phyloP scores from a whole-genome alignment of 371 early-diverging fungal species.

The Mortierella sp. region DNA sequence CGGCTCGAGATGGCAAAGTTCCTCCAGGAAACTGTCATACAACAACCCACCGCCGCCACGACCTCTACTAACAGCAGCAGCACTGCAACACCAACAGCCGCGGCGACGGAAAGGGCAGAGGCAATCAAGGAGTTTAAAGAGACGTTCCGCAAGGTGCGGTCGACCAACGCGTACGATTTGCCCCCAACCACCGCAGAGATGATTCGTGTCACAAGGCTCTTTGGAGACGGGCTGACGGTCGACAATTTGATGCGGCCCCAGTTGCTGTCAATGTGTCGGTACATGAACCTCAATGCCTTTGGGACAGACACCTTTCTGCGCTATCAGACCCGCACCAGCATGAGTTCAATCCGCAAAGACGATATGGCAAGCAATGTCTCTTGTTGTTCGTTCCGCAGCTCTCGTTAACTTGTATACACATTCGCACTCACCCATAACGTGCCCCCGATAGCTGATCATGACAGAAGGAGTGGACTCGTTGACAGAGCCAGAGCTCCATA shows the following conservation, averaged over 20 bases:
- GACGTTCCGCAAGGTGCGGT: slow-evolving; percentile 87
- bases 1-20: slow-evolving; percentile 95
- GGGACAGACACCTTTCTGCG: slow-evolving; percentile 96
- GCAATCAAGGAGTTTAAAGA: slow-evolving; percentile 85
- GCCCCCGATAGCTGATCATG: slow-evolving; percentile 69
- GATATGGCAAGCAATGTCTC: slow-evolving; percentile 70
- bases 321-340: slow-evolving; percentile 88
- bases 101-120: slow-evolving; percentile 64
- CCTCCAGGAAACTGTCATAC: slow-evolving; percentile 94
- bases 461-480: slow-evolving; percentile 89
- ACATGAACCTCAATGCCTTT: slow-evolving; percentile 94
- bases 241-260: slow-evolving; percentile 95
- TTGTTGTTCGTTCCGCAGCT: background rate
- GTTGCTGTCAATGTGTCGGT: slow-evolving; percentile 93
- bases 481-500: slow-evolving; percentile 84
- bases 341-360: slow-evolving; percentile 90
- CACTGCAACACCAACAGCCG: slow-evolving; percentile 61
- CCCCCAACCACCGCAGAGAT: slow-evolving; percentile 85
- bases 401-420: background rate
- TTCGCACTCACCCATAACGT: background rate
- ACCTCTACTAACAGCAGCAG: background rate
- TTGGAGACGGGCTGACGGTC: slow-evolving; percentile 93
- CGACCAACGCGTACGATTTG: slow-evolving; percentile 79
- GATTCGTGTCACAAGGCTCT: slow-evolving; percentile 86
- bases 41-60: background rate